These are phyloP conservation scores for Colletotrichum agaves DNA, from an alignment of 2,329 filamentous ascomycete genomes.

Conservation along the genomic window DNA sequence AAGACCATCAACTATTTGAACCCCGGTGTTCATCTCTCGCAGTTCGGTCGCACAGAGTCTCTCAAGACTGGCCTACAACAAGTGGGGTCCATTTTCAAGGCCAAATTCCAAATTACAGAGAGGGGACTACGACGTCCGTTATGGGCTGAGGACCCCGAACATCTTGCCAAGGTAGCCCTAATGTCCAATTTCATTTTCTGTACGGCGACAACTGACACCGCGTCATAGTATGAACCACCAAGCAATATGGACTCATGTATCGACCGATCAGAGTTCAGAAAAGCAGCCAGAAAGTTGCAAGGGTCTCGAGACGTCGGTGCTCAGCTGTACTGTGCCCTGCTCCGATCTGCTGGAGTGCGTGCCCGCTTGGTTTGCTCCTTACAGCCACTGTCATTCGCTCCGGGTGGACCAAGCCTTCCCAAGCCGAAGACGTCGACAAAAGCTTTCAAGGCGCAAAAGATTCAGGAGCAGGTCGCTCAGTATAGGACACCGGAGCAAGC, in stretches of 20 bases:
- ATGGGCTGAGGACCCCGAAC: conserved; percentile 78
- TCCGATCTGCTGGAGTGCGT: conserved; percentile 85
- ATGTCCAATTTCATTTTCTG: background rate
- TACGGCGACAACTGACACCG: conserved; percentile 35
- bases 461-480: conserved; percentile 53
- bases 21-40: conserved; percentile 72
- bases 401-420: conserved; percentile 60
- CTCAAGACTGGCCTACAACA: conserved; percentile 83
- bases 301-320: conserved; percentile 92
- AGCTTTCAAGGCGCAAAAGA: conserved; percentile 48
- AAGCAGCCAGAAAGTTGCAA: conserved; percentile 73
- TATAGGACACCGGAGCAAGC: conserved; percentile 45
- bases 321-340: conserved; percentile 88
- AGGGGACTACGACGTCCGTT: conserved; percentile 75
- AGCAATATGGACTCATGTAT: conserved; percentile 74
- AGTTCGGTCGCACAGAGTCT: conserved; percentile 80
- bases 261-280: conserved; percentile 78
- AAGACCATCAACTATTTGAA: conserved; percentile 76
- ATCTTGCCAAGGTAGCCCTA: conserved; percentile 65
- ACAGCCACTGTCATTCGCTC: conserved; percentile 79
- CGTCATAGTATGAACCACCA: conserved; percentile 63
- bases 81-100: conserved; percentile 73
- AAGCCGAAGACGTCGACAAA: conserved; percentile 50
- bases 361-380: conserved; percentile 89
- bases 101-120: conserved; percentile 76